Conservation (phyloP, 495 filamentous ascomycete species). For the Lasiosphaeria ovina region DNA sequence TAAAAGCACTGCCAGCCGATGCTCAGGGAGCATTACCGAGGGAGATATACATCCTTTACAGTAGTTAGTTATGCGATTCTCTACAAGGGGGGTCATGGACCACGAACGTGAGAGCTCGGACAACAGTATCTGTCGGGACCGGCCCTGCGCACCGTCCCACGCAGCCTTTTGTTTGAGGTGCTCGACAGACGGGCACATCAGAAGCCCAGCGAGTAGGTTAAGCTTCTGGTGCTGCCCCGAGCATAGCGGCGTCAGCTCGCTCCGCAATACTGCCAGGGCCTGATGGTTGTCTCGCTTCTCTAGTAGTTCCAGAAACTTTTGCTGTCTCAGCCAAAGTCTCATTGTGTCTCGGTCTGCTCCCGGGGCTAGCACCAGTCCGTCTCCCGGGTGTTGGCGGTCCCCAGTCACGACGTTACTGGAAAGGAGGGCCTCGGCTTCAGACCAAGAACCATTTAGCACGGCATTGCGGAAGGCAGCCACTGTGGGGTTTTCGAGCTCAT, state of each 20-base stretch:
- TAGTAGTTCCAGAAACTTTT: slow-evolving; percentile 92
- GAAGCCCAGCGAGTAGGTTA: slow-evolving; percentile 80
- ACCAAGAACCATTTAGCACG: slow-evolving; percentile 79
- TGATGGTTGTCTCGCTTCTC: slow-evolving; percentile 69
- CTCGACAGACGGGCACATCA: slow-evolving; percentile 81
- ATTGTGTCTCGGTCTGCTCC: slow-evolving; percentile 47
- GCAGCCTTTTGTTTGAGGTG: slow-evolving; percentile 76
- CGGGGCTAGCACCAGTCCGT: slow-evolving; percentile 46
- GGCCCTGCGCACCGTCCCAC: slow-evolving; percentile 82
- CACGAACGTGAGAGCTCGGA: slow-evolving; percentile 79
- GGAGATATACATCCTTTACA: slow-evolving; percentile 80
- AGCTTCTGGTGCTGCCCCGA: slow-evolving; percentile 67
- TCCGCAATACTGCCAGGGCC: slow-evolving; percentile 77
- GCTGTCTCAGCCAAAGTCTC: slow-evolving; percentile 77
- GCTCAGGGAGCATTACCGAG: slow-evolving; percentile 96
- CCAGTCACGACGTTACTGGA: slow-evolving; percentile 55
- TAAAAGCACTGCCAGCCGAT: slow-evolving; percentile 82
- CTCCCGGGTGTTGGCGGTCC: slow-evolving; percentile 45
- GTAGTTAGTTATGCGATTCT: slow-evolving; percentile 17
- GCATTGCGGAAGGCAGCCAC: slow-evolving; percentile 83
- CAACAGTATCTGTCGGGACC: slow-evolving; percentile 73
- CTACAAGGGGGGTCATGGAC: not conserved
- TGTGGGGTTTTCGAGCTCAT: slow-evolving; percentile 77
- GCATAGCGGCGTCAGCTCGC: slow-evolving; percentile 84
- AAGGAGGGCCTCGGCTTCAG: slow-evolving; percentile 77